These are phyloP conservation scores for Aureococcus anophagefferens DNA, from an alignment of 108 stramenopile species.

Conservation along the genomic window DNA sequence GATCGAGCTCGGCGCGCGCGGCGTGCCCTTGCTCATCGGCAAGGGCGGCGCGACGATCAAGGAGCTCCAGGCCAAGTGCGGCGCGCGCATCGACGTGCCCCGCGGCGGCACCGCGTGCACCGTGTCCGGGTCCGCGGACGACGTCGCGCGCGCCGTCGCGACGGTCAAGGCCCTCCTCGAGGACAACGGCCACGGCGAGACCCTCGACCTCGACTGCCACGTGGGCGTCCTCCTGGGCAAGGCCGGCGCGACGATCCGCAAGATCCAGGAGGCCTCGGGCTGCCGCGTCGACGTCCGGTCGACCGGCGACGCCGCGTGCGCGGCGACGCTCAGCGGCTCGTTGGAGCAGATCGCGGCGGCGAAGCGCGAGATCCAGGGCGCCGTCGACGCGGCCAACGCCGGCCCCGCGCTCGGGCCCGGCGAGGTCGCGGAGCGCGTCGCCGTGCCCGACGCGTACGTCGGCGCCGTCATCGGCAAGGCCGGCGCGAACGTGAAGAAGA, in stretches of 20 bases:
- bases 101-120: not conserved
- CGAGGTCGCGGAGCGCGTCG: too few relatives aligned
- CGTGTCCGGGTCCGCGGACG: too few relatives aligned
- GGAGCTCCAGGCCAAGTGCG: constrained; percentile 72
- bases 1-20: constrained; percentile 1
- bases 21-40: constrained; percentile 94
- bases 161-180: too few relatives aligned
- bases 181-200: too few relatives aligned
- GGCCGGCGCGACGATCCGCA: constrained; percentile 77
- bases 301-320: too few relatives aligned
- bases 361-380: too few relatives aligned
- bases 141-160: too few relatives aligned
- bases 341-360: too few relatives aligned
- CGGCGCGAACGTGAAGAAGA: constrained; percentile 74
- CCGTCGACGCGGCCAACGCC: too few relatives aligned
- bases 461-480: constrained; percentile 96
- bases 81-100: constrained; percentile 81
- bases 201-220: constrained; percentile 38
- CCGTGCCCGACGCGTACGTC: constrained; percentile 72
- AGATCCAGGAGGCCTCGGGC: constrained; percentile 78
- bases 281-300: too few relatives aligned
- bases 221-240: constrained; percentile 97
- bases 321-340: too few relatives aligned
- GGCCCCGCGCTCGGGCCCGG: too few relatives aligned
- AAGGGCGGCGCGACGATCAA: constrained; percentile 84